A percentile compares a stretch with the other conserved stretches of the same genome.
These are phyloP conservation scores for Cyclocybe aegerita DNA, from an alignment of 768 basidiomycete genomes.

Conservation along the genomic window DNA sequence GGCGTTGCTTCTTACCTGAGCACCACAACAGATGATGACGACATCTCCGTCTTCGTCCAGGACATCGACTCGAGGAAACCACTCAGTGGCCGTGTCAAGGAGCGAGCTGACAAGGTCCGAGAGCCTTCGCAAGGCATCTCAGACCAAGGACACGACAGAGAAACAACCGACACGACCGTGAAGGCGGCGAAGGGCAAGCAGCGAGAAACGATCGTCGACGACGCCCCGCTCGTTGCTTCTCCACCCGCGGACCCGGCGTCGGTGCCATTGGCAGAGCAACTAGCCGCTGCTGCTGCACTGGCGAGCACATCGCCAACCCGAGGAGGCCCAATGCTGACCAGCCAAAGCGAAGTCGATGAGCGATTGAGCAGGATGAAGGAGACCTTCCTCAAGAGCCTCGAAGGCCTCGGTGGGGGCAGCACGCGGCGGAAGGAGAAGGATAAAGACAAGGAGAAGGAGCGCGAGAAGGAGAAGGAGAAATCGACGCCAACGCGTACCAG, in stretches of 20 bases:
- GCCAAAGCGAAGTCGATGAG: slow-evolving; percentile 64
- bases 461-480: slow-evolving; percentile 10
- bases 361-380: slow-evolving; percentile 66
- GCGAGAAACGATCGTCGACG: slow-evolving; percentile 1
- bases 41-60: neutral
- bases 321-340: slow-evolving; percentile 60
- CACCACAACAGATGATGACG: neutral
- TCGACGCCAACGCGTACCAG: neutral
- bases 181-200: slow-evolving; percentile 9
- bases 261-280: neutral
- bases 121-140: too few relatives aligned
- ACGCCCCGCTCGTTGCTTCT: slow-evolving; percentile 6
- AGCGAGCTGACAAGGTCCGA: too few relatives aligned
- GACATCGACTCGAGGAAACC: neutral
- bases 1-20: too few relatives aligned
- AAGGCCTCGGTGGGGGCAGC: slow-evolving; percentile 46
- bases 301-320: slow-evolving; percentile 1
- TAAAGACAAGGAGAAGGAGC: slow-evolving; percentile 10
- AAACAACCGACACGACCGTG: slow-evolving; percentile 5
- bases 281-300: neutral
- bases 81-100: too few relatives aligned
- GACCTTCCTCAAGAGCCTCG: slow-evolving; percentile 61
- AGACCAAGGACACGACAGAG: too few relatives aligned
- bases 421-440: slow-evolving; percentile 19
- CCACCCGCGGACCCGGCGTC: slow-evolving; percentile 3